Evolutionary conservation across 257 asterid species (phyloP).

Genomic region (Datura wrightii): DNA sequence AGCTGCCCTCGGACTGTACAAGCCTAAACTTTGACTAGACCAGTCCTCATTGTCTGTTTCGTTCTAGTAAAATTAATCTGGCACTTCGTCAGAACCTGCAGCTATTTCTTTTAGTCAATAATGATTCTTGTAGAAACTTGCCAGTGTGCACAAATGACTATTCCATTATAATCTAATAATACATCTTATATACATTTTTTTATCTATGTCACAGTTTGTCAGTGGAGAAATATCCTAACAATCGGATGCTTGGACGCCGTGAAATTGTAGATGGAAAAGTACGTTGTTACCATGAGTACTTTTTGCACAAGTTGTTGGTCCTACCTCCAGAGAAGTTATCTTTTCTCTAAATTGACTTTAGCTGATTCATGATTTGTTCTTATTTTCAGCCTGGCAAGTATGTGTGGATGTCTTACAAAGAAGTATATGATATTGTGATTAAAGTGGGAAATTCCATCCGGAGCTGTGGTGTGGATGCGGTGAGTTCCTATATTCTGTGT

Average conservation of each 20-base stretch:
- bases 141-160: not conserved
- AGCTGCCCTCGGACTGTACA: not conserved
- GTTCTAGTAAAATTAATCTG: not conserved
- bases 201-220: constrained; percentile 62
- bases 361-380: constrained; percentile 36
- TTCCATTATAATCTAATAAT: not conserved
- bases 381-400: constrained; percentile 75
- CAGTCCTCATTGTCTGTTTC: not conserved
- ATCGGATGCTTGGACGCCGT: constrained; percentile 88
- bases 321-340: not conserved
- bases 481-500: constrained; percentile 44
- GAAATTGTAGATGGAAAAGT: constrained; percentile 84
- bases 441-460: constrained; percentile 92
- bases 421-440: constrained; percentile 72
- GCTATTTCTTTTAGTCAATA: constrained; percentile 13
- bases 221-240: constrained; percentile 81
- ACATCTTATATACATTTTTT: constrained; percentile 17
- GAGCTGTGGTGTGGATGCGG: constrained; percentile 70
- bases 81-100: constrained; percentile 10
- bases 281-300: constrained; percentile 32
- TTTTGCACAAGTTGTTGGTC: constrained; percentile 35
- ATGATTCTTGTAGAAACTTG: not conserved
- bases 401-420: constrained; percentile 87
- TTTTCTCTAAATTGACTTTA: constrained; percentile 19
- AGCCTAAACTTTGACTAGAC: not conserved